Conservation (phyloP, 345 rosid genomes). For the Acer negundo region DNA sequence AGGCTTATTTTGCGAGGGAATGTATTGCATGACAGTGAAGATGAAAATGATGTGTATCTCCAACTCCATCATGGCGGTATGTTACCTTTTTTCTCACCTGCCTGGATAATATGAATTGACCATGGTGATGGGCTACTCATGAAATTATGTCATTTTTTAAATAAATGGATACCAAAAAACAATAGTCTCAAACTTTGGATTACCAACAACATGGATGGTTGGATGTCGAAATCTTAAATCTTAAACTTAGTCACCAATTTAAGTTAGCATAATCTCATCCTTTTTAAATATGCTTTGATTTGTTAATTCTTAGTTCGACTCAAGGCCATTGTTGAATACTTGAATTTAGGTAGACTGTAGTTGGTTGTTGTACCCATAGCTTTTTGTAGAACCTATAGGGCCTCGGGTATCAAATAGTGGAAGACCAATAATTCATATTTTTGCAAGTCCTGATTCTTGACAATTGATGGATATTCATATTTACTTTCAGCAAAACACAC, state of each 20-base stretch:
- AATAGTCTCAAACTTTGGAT: too few species aligned
- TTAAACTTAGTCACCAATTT: too few species aligned
- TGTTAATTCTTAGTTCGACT: too few species aligned
- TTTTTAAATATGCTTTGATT: too few species aligned
- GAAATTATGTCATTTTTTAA: too few species aligned
- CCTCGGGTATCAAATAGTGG: neutral
- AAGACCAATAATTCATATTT: neutral
- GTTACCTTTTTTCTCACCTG: neutral
- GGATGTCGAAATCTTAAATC: too few species aligned
- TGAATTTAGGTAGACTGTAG: neutral
- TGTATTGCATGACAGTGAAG: conserved; percentile 56
- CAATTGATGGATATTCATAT: neutral
- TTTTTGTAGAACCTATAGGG: neutral
- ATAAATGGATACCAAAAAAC: too few species aligned
- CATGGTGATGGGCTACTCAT: too few species aligned
- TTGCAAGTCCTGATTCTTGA: neutral
- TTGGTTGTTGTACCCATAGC: neutral
- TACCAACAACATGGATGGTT: too few species aligned
- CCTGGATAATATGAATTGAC: too few species aligned
- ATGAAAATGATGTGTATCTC: conserved; percentile 55
- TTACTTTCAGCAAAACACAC: neutral
- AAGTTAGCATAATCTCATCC: too few species aligned
- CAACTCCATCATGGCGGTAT: conserved; percentile 55
- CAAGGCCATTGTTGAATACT: neutral
- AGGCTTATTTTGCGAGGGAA: conserved; percentile 73